Evolutionary conservation across 1,284 basidiomycete genomes (phyloP).

Genomic region (Leccinum subrobustum): DNA sequence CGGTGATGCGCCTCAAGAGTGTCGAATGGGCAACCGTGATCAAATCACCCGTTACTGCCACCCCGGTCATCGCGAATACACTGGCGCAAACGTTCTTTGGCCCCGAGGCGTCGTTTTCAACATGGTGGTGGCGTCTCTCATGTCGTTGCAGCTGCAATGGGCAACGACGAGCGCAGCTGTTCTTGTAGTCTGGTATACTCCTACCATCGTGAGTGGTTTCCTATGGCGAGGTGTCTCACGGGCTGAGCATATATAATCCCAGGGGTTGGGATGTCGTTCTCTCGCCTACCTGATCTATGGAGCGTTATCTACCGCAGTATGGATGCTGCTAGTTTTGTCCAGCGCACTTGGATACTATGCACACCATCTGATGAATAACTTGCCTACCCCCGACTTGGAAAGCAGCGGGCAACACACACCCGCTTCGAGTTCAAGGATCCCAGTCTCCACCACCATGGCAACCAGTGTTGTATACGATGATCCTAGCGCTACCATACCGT

Average conservation of each 20-base stretch:
- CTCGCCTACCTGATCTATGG: conserved; percentile 40
- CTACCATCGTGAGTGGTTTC: conserved; percentile 30
- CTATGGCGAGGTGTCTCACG: not conserved
- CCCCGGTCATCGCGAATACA: conserved; percentile 3
- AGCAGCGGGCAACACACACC: not conserved
- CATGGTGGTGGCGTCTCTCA: conserved; percentile 35
- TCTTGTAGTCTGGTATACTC: conserved; percentile 38
- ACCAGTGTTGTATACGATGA: too few relatives aligned
- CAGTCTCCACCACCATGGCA: not conserved
- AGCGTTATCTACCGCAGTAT: conserved; percentile 35
- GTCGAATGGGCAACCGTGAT: conserved; percentile 26
- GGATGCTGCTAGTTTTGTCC: conserved; percentile 39
- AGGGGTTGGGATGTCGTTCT: conserved; percentile 41
- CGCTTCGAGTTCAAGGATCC: not conserved
- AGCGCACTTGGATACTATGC: conserved; percentile 37
- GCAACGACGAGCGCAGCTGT: conserved; percentile 38
- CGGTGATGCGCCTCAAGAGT: not conserved
- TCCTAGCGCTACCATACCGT: not conserved
- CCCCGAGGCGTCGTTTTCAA: conserved; percentile 31
- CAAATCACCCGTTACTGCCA: conserved; percentile 32
- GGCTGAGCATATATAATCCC: not conserved
- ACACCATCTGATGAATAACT: conserved; percentile 5
- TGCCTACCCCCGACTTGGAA: conserved; percentile 1
- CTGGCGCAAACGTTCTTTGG: conserved; percentile 18
- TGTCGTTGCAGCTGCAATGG: conserved; percentile 40